Percentiles rank a stretch among this genome's conserved stretches.
Conservation (phyloP, 768 basidiomycete species). For the Pseudohyphozyma bogoriensis region DNA sequence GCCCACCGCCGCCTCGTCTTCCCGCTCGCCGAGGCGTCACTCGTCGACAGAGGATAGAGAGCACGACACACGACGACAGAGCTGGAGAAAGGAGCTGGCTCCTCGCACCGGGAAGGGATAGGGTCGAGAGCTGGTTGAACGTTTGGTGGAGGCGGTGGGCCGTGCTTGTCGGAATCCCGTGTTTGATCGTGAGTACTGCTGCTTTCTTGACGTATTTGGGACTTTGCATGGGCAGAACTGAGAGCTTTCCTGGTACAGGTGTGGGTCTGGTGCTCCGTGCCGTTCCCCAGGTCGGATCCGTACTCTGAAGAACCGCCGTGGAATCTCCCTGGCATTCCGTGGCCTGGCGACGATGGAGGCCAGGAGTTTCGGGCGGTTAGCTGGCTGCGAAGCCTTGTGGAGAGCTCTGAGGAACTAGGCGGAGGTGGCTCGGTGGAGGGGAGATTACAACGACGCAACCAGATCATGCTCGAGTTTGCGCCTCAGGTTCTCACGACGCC, state of each 20-base stretch:
- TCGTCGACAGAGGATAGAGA: not conserved
- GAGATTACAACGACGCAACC: not conserved
- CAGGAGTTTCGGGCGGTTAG: too few relatives aligned
- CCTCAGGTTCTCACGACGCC: not conserved
- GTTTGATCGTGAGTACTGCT: slow-evolving; percentile 35
- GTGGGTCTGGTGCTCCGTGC: slow-evolving; percentile 42
- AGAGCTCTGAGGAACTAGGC: too few relatives aligned
- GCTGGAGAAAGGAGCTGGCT: slow-evolving; percentile 22
- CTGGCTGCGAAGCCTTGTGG: too few relatives aligned
- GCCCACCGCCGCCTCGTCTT: not conserved
- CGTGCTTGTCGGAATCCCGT: slow-evolving; percentile 39
- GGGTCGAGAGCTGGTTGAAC: slow-evolving; percentile 38
- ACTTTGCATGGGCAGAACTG: not conserved
- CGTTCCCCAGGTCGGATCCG: slow-evolving; percentile 41
- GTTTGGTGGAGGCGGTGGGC: slow-evolving; percentile 41
- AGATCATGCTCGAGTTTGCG: not conserved
- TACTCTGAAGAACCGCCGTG: slow-evolving; percentile 36
- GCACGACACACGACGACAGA: not conserved
- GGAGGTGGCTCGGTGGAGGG: too few relatives aligned
- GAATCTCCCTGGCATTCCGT: slow-evolving; percentile 36
- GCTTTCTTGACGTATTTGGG: not conserved
- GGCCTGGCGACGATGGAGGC: slow-evolving; percentile 17
- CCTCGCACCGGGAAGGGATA: slow-evolving; percentile 35
- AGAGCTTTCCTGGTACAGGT: slow-evolving; percentile 26
- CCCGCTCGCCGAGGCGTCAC: not conserved